These are phyloP conservation scores for Pleurotus tuoliensis DNA, from an alignment of 768 basidiomycete species.

Conservation along the genomic window DNA sequence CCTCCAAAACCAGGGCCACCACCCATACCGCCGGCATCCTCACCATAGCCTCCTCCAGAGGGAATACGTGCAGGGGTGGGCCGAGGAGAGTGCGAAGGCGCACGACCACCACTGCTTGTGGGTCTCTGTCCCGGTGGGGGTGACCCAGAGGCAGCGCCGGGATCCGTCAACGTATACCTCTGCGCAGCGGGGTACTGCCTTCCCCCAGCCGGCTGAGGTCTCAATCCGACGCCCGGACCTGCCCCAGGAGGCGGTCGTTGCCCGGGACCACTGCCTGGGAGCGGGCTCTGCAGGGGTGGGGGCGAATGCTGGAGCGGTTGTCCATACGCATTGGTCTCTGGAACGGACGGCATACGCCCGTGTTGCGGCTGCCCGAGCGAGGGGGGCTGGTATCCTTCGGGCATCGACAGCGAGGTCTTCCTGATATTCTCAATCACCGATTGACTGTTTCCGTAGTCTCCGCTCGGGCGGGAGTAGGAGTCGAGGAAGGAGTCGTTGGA, in stretches of 20 bases:
- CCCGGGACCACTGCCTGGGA: not conserved
- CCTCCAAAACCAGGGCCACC: conserved; percentile 19
- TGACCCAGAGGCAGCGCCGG: conserved; percentile 18
- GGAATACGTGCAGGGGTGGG: not conserved
- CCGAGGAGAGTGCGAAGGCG: not conserved
- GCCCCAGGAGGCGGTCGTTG: not conserved
- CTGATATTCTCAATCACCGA: conserved; percentile 52
- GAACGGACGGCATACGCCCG: conserved; percentile 10
- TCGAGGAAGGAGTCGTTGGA: not conserved
- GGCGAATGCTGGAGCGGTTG: conserved; percentile 5
- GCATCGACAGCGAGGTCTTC: conserved; percentile 36
- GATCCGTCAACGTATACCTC: conserved; percentile 47
- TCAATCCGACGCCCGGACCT: not conserved
- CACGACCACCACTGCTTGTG: conserved; percentile 3
- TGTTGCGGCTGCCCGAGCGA: conserved; percentile 13
- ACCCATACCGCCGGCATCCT: conserved; percentile 13
- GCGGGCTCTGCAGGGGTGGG: not conserved
- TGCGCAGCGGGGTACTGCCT: conserved; percentile 33
- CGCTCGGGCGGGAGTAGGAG: not conserved
- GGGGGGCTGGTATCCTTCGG: conserved; percentile 10
- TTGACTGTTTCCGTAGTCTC: conserved; percentile 7
- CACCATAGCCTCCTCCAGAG: conserved; percentile 6
- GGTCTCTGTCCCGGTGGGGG: conserved; percentile 9
- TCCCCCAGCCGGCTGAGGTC: conserved; percentile 10
- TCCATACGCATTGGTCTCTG: not conserved